Evolutionary conservation across 2,329 filamentous ascomycete species (phyloP), one percentile per base, ranked within the genome.

Genomic region (Trichoderma simmonsii): DNA sequence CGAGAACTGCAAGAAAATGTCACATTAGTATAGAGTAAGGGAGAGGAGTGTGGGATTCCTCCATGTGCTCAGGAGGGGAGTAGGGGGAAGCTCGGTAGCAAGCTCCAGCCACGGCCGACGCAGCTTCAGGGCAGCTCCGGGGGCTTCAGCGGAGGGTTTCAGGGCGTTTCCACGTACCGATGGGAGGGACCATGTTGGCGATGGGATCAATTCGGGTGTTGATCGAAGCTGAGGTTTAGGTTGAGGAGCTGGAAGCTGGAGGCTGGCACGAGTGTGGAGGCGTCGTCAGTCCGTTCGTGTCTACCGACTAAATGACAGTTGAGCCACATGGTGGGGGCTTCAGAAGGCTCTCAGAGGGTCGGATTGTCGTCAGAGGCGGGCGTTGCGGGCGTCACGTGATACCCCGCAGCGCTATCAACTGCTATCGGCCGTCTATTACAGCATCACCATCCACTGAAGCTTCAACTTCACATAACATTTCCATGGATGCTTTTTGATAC

Each of bases 1-100:
- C 96, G 89, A 99, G 95, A 82, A 99, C 96, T 98, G 39, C 3
- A 76, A 39, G 71, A 76, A 75, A 15, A n/a, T 48, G 39, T 4
- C 9, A 21, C 54, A 56, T 61, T 15, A 67, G 63, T 26, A 43
- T 8, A n/a, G 3, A 43, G 36, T 2, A 18, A 8, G 15, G 7
- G 36, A 51, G 36, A 36, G 12, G 32, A 54, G 24, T 18, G 24
- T 4, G 6, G 57, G 9, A 34, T 30, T 21, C 26, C 8, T 9
- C 18, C 14, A 4, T 18, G 56, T 32, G 56, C 56, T 24, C n/a
- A 24, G 57, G 57, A 34, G 57, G n/a, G 14, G 11, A 32, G 56
- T 26, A 32, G 60, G 59, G 68, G 67, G 56, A 43, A 63, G 66
- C 62, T 76, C 71, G 63, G 36, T 62, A 54, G 62, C 59, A n/a